These are phyloP conservation scores for Fusarium sp. DNA, from an alignment of 2,329 filamentous ascomycete species.

Conservation along the genomic window DNA sequence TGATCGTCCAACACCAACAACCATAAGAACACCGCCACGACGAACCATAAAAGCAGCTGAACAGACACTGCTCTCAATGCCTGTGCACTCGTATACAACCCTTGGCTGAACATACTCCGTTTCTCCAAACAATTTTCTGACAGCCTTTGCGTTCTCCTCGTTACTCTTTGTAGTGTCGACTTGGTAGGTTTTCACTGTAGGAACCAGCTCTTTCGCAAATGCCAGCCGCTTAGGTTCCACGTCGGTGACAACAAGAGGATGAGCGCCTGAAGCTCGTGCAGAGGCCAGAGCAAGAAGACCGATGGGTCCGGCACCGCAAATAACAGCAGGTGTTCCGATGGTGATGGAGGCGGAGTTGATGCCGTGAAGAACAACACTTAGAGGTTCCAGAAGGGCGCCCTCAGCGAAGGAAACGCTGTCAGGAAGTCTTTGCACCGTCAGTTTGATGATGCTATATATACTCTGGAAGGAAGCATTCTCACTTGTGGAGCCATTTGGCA, in stretches of 20 bases:
- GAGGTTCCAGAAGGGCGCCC: conserved; percentile 72
- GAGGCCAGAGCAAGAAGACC: conserved; percentile 69
- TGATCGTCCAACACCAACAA: conserved; percentile 71
- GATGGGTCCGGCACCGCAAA: conserved; percentile 74
- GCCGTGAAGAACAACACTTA: conserved; percentile 73
- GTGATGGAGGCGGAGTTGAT: conserved; percentile 64
- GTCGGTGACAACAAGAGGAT: conserved; percentile 74
- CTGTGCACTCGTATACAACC: conserved; percentile 73
- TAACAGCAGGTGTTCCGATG: conserved; percentile 65
- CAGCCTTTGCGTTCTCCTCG: conserved; percentile 63
- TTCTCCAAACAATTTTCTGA: conserved; percentile 65
- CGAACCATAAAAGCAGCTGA: conserved; percentile 69
- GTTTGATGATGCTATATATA: not conserved
- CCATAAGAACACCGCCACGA: conserved; percentile 70
- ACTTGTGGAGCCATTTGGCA: conserved; percentile 69
- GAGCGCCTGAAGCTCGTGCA: conserved; percentile 70
- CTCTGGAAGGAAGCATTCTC: not conserved
- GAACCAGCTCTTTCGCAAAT: conserved; percentile 70
- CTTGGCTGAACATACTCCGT: conserved; percentile 68
- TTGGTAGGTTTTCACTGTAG: conserved; percentile 65
- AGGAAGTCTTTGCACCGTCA: conserved; percentile 57
- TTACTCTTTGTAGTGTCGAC: conserved; percentile 59
- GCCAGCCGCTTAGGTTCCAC: conserved; percentile 66
- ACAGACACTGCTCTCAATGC: conserved; percentile 71
- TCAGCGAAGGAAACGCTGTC: conserved; percentile 67